Evolutionary conservation across 805 yeast species (phyloP).

Genomic region (Candida krabiensis): DNA sequence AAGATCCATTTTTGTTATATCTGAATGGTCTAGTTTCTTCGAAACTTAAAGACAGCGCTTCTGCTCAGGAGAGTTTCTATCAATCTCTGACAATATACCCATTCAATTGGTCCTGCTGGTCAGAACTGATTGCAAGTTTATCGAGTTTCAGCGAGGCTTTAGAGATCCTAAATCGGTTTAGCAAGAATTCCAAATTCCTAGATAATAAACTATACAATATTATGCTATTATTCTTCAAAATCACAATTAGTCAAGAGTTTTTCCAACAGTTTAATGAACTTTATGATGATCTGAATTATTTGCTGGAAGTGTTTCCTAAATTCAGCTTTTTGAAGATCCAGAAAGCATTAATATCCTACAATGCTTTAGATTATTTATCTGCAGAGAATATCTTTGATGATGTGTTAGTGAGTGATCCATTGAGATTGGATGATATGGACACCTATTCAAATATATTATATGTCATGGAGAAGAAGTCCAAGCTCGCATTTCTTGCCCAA

Average conservation of each 20-base stretch:
- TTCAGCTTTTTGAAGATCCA: slow-evolving; percentile 77
- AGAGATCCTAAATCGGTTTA: slow-evolving; percentile 37
- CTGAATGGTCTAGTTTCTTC: slow-evolving; percentile 67
- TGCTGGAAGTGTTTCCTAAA: slow-evolving; percentile 62
- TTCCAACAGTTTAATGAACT: slow-evolving; percentile 62
- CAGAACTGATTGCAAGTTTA: slow-evolving; percentile 66
- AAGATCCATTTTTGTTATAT: slow-evolving; percentile 66
- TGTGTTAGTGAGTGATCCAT: slow-evolving; percentile 72
- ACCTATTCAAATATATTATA: slow-evolving; percentile 91
- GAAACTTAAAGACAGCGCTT: slow-evolving; percentile 56
- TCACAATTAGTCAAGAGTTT: slow-evolving; percentile 74
- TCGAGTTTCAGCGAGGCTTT: slow-evolving; percentile 61
- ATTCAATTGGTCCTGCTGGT: slow-evolving; percentile 93
- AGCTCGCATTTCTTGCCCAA: slow-evolving; percentile 84
- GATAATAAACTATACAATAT: slow-evolving; percentile 27
- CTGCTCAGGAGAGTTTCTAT: slow-evolving; percentile 62
- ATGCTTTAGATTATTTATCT: slow-evolving; percentile 78
- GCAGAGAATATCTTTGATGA: slow-evolving; percentile 81
- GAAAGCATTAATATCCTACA: slow-evolving; percentile 77
- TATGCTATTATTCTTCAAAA: slow-evolving; percentile 54
- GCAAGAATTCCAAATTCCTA: slow-evolving; percentile 34
- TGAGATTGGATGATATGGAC: slow-evolving; percentile 87
- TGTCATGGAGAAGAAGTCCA: slow-evolving; percentile 86
- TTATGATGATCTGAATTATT: slow-evolving; percentile 46
- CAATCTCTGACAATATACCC: slow-evolving; percentile 70